Base-by-base conservation (phyloP, 2,329 filamentous ascomycete genomes). In the Chaetomium sp. region DNA sequence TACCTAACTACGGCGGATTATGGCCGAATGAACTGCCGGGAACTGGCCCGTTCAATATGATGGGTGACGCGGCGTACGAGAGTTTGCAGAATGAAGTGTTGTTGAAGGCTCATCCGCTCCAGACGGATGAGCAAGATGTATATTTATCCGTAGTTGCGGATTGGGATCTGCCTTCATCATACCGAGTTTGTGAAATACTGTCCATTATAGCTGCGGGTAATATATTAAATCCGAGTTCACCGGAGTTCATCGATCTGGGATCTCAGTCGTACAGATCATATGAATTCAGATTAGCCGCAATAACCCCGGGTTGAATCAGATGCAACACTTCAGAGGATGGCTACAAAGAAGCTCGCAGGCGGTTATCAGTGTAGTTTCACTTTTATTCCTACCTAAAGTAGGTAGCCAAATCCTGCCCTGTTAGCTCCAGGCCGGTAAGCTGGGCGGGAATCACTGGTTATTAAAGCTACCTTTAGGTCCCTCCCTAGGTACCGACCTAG, bases 131-230 rank as follows among this genome's bases (percentile, higher is more conserved):
- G 12, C 51, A 4, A 19, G n/a, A 33, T 29, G 29, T 27, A 57
- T 35, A 62, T 62, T 62, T 62, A 62, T 38, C 60, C 60, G 60
- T 45, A 12, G 3, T 5, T 29, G 29, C 23, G 29, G 45, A 6
- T 35, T 21, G 33, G 33, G 57, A 53, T 60, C 47, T 27, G 31
- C 56, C 12, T 31, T 7, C 12, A n/a, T 33, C 56, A 9, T 9
- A 2, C 25, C 45, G 27, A 8, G 16, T 42, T 21, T 23, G 25
- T 12, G 42, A 45, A 27, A 59, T 1, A 2, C 21, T 5, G 13
- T n/a, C 49, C 27, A 16, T 29, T 53, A 23, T 16, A 42, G 7
- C 31, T 27, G 49, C 49, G 21, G 58, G 16, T 53, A 53, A 53
- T 60, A 25, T 60, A n/a, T n/a, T n/a, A 33, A 27, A 27, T 19